phyloP scores from a whole-genome alignment of 2,329 filamentous ascomycete genomes.

The Emydomyces testavorans region DNA sequence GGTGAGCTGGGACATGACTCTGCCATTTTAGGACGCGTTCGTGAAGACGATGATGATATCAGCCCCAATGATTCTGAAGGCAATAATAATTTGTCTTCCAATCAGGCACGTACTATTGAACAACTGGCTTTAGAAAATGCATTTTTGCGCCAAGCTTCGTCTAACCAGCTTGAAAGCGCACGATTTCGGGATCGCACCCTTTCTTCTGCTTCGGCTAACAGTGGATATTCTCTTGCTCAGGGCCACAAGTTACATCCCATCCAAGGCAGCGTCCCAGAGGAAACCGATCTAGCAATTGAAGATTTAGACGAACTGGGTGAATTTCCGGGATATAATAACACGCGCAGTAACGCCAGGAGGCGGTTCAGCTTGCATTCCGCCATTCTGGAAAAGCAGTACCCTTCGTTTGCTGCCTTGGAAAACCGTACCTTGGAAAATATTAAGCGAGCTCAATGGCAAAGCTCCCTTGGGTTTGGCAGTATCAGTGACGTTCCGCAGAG shows the following conservation, averaged over 20 bases:
- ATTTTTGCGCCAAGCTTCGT: slow-evolving; percentile 35
- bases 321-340: slow-evolving; percentile 31
- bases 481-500: slow-evolving; percentile 39
- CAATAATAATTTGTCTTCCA: slow-evolving; percentile 28
- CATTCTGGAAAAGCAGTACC: slow-evolving; percentile 33
- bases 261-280: slow-evolving; percentile 34
- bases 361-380: slow-evolving; percentile 37
- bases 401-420: slow-evolving; percentile 30
- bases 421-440: slow-evolving; percentile 37
- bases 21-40: slow-evolving; percentile 36
- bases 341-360: slow-evolving; percentile 29
- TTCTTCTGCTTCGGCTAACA: slow-evolving; percentile 30
- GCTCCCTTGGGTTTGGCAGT: slow-evolving; percentile 39
- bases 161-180: slow-evolving; percentile 25
- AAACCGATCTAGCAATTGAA: slow-evolving; percentile 35
- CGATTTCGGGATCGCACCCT: slow-evolving; percentile 33
- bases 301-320: slow-evolving; percentile 36
- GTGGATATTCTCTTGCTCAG: slow-evolving; percentile 25
- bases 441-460: slow-evolving; percentile 41
- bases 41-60: slow-evolving; percentile 39
- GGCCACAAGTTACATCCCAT: slow-evolving; percentile 30
- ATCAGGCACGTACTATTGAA: slow-evolving; percentile 37
- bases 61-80: slow-evolving; percentile 31
- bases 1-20: slow-evolving; percentile 38
- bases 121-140: slow-evolving; percentile 39